Evolutionary conservation across 305 asterid genomes (phyloP), one percentile per base, ranked within the genome.

Genomic region (Ilex paraguariensis): DNA sequence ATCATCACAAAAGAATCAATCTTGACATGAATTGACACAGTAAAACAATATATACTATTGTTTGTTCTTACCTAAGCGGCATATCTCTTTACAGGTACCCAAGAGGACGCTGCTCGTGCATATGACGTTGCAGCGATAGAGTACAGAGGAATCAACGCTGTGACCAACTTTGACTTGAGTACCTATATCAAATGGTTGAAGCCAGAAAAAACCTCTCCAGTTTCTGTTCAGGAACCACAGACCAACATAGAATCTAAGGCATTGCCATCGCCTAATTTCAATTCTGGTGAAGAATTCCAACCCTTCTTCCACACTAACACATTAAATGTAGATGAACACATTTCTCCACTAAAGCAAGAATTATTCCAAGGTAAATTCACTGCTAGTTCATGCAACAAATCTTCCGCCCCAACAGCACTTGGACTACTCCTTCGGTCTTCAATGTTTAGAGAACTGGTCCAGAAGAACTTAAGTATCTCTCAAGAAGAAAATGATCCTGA

Each of bases 71-170:
- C 42, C 42, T 63, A 72, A 54, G 10, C 3, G 36, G 50, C 0
- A 0, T 0, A 6, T 54, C 36, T 64, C 6, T 36, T 61, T 40
- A 15, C 74, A 87, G 93, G 86, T 64, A 88, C 94, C 10, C 91
- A 88, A 60, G 94, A 88, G 68, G 94, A 88, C 67, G 96, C 94
- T 15, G 94, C 96, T 40, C 80, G 83, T 5, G 94, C 96, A 13
- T 85, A 85, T 55, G 96, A 87, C 40, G 83, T 85, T 50, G 91
- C 96, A 62, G 94, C 89, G 11, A 83, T 87, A 33, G 96, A 85
- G 64, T 87, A 87, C 81, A 77, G 96, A 67, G 88, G 96, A 39
- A 73, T 82, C 50, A 78, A 83, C n/a, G 93, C 91, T 1, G 88
- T 87, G 56, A 87, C 96, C n/a, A 83, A 85, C 64, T 88, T 88